Evolutionary conservation across 2,329 filamentous ascomycete species (phyloP).

Genomic region (Clonostachys byssicola): DNA sequence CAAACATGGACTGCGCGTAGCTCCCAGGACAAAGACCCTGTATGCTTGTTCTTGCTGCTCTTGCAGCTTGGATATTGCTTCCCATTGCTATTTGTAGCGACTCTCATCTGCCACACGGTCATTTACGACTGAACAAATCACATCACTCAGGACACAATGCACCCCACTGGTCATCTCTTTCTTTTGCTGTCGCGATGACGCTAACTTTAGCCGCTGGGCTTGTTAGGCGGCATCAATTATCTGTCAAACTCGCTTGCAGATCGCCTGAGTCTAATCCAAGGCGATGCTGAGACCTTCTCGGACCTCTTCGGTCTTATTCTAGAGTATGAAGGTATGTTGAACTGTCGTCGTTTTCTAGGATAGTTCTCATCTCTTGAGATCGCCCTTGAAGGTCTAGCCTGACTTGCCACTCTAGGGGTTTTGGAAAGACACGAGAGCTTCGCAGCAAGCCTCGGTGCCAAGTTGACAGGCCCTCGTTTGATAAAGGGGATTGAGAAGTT

Average conservation of each 20-base stretch:
- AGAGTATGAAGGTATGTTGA: constrained; percentile 64
- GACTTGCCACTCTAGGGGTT: constrained; percentile 47
- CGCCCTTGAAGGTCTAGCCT: constrained; percentile 4
- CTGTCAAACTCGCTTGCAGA: constrained; percentile 37
- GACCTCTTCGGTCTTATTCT: constrained; percentile 69
- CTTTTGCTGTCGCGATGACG: neutral
- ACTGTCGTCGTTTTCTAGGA: neutral
- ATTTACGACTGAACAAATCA: too few species aligned
- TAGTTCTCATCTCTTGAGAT: neutral
- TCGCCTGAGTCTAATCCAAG: constrained; percentile 45
- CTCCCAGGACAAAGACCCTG: neutral
- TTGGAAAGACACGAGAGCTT: constrained; percentile 83
- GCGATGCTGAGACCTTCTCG: constrained; percentile 63
- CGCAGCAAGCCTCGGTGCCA: constrained; percentile 79
- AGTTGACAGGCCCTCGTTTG: constrained; percentile 75
- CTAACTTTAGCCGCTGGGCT: neutral
- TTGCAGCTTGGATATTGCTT: too few species aligned
- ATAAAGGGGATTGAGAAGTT: constrained; percentile 83
- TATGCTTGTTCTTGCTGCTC: too few species aligned
- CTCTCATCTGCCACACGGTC: too few species aligned
- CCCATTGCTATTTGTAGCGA: too few species aligned
- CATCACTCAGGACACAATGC: too few species aligned
- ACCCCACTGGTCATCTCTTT: neutral
- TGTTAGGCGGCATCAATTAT: constrained; percentile 45
- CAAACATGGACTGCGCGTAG: neutral